A percentile compares a stretch with the other conserved stretches of the same genome.
These are phyloP conservation scores for Lupinus albus DNA, from an alignment of 306 rosid genomes.

Conservation along the genomic window DNA sequence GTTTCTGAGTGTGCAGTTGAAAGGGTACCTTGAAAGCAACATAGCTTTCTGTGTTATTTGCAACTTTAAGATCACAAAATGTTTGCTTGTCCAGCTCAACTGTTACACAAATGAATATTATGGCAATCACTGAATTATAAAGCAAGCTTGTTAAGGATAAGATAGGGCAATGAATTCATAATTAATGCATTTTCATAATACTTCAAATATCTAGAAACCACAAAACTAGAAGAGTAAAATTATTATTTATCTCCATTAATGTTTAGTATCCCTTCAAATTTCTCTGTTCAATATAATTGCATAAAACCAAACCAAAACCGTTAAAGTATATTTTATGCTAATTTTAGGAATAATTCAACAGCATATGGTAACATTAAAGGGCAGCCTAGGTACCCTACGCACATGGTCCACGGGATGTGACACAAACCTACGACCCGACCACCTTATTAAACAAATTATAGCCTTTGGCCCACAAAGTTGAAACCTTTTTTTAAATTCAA, in stretches of 20 bases:
- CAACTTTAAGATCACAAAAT: constrained; percentile 81
- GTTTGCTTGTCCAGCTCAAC: constrained; percentile 92
- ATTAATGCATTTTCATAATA: constrained; percentile 6
- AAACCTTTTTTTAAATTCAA: not conserved
- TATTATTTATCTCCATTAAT: too few species aligned
- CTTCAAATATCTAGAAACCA: too few species aligned
- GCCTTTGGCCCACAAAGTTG: not conserved
- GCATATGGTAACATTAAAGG: not conserved
- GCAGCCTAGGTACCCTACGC: too few species aligned
- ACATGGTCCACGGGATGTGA: too few species aligned
- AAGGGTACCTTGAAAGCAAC: constrained; percentile 88
- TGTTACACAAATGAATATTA: constrained; percentile 50
- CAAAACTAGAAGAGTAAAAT: too few species aligned
- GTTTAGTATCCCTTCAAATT: too few species aligned
- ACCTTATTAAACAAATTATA: too few species aligned
- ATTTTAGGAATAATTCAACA: not conserved
- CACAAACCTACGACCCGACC: too few species aligned
- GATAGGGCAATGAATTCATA: not conserved
- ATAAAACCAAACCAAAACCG: not conserved
- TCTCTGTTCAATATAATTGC: not conserved
- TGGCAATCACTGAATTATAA: constrained; percentile 32
- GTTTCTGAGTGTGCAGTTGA: constrained; percentile 2
- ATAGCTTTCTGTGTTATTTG: constrained; percentile 67
- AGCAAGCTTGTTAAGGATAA: constrained; percentile 7
- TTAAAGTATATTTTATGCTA: not conserved